Evolutionary conservation across 352 stramenopile genomes (phyloP), one percentile per base, ranked within the genome.

Genomic region (Aphanomyces astaci): DNA sequence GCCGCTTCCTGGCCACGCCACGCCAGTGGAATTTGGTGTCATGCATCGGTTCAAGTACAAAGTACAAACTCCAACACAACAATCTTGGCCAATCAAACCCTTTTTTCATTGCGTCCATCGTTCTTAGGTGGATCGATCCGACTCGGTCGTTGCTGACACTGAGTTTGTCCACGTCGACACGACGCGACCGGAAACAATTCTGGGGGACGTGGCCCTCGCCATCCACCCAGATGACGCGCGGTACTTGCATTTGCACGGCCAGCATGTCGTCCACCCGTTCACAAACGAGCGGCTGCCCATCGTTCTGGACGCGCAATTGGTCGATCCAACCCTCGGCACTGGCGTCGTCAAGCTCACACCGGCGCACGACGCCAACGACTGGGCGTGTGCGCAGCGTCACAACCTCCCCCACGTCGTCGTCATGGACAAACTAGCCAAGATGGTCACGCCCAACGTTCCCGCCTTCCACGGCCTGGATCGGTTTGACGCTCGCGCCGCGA

Each of bases 291-390:
- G 73, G 10, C 97, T 99, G 56, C 96, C 96, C 10, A 98, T 99
- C 62, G 80, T 99, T 36, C 82, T 76, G 10, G 98, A 99, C 78
- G 76, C 76, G n/a, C 77, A 86, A 11, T 82, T 99, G 1, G 97
- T 99, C 10, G 97, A 99, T 71, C 99, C 99, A 96, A 82, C 89
- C 56, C 96, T 99, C 49, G 97, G 97, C 66, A 99, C 97, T 0
- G 97, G 83, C 71, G 86, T 91, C 36, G 84, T 94, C 19, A 93
- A 96, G 80, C 96, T 99, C 51, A 99, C 97, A n/a, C 97, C 97
- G 2, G 96, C 97, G 13, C 97, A 99, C 72, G 97, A 99, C 76
- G 92, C 96, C 2, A 99, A 99, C 70, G 97, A 99, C 84, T 99
- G 98, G 79, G 96, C 98, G 73, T 99, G 96, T 73, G 97, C 96